Evolutionary conservation across 257 asterid genomes (phyloP).

Genomic region (Haberlea rhodopensis): DNA sequence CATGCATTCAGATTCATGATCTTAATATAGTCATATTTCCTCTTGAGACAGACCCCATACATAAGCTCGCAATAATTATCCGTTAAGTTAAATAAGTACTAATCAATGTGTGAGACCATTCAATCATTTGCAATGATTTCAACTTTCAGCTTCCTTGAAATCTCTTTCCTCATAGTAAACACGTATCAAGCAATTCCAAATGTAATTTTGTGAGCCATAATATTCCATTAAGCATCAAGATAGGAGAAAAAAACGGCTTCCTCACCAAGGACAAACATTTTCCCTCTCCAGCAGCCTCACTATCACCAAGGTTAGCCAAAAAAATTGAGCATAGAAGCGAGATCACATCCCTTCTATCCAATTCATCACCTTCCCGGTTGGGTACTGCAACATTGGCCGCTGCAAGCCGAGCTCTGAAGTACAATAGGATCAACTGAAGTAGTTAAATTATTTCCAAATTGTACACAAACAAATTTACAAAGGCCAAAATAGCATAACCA

Average conservation of each 20-base stretch:
- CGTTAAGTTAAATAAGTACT: not conserved
- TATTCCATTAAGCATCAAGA: not conserved
- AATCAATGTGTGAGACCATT: not conserved
- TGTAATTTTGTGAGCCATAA: conserved; percentile 3
- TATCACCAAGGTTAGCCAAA: conserved; percentile 68
- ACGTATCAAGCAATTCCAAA: not conserved
- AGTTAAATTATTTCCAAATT: conserved; percentile 11
- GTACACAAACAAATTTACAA: not conserved
- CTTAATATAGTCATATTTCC: not conserved
- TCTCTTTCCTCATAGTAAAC: not conserved
- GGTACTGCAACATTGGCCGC: conserved; percentile 52
- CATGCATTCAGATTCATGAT: not conserved
- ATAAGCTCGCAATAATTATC: not conserved
- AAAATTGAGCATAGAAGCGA: conserved; percentile 68
- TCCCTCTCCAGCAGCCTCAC: conserved; percentile 69
- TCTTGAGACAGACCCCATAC: not conserved
- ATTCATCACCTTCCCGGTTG: conserved; percentile 34
- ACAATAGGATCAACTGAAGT: not conserved
- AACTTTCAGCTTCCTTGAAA: not conserved
- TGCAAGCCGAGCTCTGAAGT: conserved; percentile 61
- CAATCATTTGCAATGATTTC: too few species aligned
- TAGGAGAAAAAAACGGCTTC: conserved; percentile 9
- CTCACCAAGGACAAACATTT: conserved; percentile 56
- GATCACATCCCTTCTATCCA: conserved; percentile 44
- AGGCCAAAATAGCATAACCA: conserved; percentile 6